Evolutionary conservation across 495 filamentous ascomycete genomes (phyloP).

Genomic region (Penicillium manginii): DNA sequence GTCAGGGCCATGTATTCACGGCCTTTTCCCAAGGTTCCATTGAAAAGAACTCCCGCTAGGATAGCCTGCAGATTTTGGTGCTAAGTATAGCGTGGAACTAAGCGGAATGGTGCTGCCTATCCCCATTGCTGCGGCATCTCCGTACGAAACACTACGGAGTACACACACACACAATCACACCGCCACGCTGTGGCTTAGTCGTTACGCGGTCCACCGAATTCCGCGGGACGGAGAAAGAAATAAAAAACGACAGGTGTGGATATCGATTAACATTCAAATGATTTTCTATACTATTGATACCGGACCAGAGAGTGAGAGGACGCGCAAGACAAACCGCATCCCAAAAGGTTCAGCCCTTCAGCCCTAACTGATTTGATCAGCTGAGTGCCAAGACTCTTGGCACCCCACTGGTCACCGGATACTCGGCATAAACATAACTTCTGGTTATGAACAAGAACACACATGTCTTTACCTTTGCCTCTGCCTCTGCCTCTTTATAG

Average conservation of each 20-base stretch:
- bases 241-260: no score
- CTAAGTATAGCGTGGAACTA: constrained; percentile 24
- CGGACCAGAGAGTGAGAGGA: not conserved
- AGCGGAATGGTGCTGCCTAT: constrained; percentile 31
- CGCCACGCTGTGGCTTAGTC: constrained; percentile 13
- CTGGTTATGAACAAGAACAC: not conserved
- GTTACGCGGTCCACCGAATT: constrained; percentile 1
- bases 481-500: constrained; percentile 7
- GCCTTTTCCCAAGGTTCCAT: constrained; percentile 1
- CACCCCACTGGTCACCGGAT: constrained; percentile 14
- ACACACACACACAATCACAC: constrained; percentile 6
- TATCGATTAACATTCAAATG: no score
- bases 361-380: constrained; percentile 16
- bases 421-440: not conserved
- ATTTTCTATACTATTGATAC: no score
- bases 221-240: no score
- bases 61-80: constrained; percentile 3
- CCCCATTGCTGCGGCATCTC: constrained; percentile 1
- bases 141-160: not conserved
- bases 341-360: constrained; percentile 17
- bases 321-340: no score
- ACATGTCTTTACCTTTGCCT: not conserved
- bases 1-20: not conserved
- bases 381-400: constrained; percentile 28
- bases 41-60: not conserved